phyloP scores from a whole-genome alignment of 148 eudicot species.

The Chenopodium quinoa region DNA sequence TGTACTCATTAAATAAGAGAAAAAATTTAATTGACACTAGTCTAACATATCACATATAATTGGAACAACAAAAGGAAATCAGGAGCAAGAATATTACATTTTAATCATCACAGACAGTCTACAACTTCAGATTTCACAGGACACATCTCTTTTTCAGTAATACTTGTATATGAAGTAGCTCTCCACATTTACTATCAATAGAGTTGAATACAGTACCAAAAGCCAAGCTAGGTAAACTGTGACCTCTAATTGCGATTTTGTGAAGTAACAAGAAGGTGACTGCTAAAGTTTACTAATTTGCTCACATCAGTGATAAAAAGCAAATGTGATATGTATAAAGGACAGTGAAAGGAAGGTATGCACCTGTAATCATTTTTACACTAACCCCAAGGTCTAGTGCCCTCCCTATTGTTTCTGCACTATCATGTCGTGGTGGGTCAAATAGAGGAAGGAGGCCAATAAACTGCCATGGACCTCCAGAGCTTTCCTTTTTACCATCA shows the following conservation, averaged over 20 bases:
- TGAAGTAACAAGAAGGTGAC: neutral
- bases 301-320: neutral
- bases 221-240: neutral
- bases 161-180: neutral
- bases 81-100: neutral
- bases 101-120: neutral
- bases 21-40: neutral
- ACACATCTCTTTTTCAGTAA: neutral
- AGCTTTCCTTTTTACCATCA: constrained; percentile 43
- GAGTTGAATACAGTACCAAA: neutral
- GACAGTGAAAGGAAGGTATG: neutral
- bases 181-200: neutral
- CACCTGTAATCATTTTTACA: constrained; percentile 65
- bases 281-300: neutral
- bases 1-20: neutral
- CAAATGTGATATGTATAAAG: neutral
- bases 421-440: constrained; percentile 64
- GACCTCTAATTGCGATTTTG: neutral
- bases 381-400: constrained; percentile 57
- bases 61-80: neutral
- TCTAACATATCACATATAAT: neutral
- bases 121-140: neutral
- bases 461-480: constrained; percentile 55
- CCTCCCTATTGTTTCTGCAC: constrained; percentile 52
- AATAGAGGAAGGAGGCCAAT: constrained; percentile 54